Evolutionary conservation across 1,284 basidiomycete species (phyloP), one percentile per base, ranked within the genome.

Genomic region (Leccinum pallidistipes): DNA sequence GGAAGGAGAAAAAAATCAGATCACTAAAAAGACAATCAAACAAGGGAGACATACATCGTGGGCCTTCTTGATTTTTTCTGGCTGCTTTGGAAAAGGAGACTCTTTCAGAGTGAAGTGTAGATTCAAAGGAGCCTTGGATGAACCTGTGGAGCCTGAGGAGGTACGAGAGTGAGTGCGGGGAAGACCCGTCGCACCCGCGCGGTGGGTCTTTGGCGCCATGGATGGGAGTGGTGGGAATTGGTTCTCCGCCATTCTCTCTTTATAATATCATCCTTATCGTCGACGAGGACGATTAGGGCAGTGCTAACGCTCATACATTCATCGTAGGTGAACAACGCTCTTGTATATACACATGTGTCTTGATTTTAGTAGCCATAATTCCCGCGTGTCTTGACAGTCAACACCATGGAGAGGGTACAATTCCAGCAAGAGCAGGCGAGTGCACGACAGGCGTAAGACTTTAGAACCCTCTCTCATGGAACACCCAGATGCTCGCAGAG

Each of bases 371-470:
- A 16, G 14, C 16, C 38, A 38, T 38, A 40, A 47, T 47, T 47
- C 45, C 45, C 21, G 45, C 21, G 45, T 10, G 12, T 34, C 11
- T 12, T 12, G 11, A 12, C 32, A 34, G 8, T 11, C 32, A 16
- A 32, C 59, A 77, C 45, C 56, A 97, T 97, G 94, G 94, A 97
- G 82, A 86, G 94, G 66, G 95, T 97, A 0, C 92, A 97, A 69
- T 97, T 92, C 70, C 89, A 96, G 78, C 92, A 97, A 75, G 95
- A 97, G 87, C 89, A 94, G 81, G 87, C 82, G 62, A 59, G 78
- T 67, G 16, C 45, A 52, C 7, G 4, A 34, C 18, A 47, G 5
- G 1, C 10, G 11, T 51, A 32, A 31, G 9, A 45, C 49, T 7
- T 40, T 51, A 54, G 45, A 63, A 32, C 45, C 10, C 56, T 16